Conservation (phyloP, 805 yeast species). For the Naumovozyma baii region DNA sequence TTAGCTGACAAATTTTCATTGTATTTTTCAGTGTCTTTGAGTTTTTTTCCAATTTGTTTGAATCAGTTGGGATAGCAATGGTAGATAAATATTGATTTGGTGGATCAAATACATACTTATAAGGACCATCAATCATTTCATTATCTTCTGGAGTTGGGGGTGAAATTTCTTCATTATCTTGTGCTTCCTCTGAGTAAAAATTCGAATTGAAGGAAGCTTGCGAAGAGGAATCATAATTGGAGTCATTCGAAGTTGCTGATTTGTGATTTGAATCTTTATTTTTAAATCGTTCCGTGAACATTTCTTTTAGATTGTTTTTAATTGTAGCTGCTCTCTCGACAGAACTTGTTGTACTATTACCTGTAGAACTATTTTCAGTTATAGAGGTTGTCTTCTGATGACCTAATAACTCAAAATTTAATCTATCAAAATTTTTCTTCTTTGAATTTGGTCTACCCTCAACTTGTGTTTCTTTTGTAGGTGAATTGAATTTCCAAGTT, state of each 20-base stretch:
- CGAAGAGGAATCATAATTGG: neutral
- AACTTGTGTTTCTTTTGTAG: neutral
- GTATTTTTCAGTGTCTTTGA: slow-evolving; percentile 5
- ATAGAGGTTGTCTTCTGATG: neutral
- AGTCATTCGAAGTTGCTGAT: neutral
- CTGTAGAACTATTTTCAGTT: neutral
- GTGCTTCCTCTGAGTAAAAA: neutral
- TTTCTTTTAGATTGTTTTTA: slow-evolving; percentile 5
- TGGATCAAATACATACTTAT: slow-evolving; percentile 19
- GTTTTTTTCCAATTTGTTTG: slow-evolving; percentile 2
- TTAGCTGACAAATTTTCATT: slow-evolving; percentile 1
- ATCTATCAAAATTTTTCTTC: neutral
- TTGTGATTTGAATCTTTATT: neutral
- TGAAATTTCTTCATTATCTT: slow-evolving; percentile 9
- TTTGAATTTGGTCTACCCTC: neutral
- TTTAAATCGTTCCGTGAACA: neutral
- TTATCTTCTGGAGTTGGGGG: slow-evolving; percentile 16
- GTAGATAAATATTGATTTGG: slow-evolving; percentile 8
- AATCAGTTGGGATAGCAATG: slow-evolving; percentile 4
- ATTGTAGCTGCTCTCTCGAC: slow-evolving; percentile 10
- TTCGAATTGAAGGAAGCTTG: neutral
- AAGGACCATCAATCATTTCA: slow-evolving; percentile 6
- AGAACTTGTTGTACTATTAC: slow-evolving; percentile 11
- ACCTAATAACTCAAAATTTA: neutral
- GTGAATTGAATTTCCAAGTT: neutral